Percentiles rank a stretch among this genome's conserved stretches.
Evolutionary conservation across 345 rosid species (phyloP).

Genomic region (Pistacia atlantica): DNA sequence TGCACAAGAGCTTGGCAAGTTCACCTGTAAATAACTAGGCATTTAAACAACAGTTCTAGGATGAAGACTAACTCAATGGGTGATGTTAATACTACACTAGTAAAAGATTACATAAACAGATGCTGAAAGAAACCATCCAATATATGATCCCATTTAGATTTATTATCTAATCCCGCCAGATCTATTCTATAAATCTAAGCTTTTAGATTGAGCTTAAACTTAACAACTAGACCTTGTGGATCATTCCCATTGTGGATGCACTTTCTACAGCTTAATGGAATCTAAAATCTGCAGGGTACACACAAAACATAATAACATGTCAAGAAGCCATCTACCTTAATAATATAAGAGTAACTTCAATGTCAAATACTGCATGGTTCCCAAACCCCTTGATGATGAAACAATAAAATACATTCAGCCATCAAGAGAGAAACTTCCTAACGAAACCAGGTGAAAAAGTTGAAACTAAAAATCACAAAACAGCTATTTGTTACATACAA

Average conservation of each 20-base stretch:
- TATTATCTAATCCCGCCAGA: not conserved
- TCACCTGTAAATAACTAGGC: not conserved
- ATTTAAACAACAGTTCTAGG: not conserved
- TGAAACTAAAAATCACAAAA: not conserved
- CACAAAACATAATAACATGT: not conserved
- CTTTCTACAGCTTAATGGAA: not conserved
- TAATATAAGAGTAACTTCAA: no score
- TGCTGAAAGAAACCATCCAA: not conserved
- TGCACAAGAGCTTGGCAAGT: constrained; percentile 3
- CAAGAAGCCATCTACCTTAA: not conserved
- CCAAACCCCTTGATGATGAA: not conserved
- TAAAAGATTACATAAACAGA: not conserved
- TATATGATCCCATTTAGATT: not conserved
- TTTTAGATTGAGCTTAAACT: not conserved
- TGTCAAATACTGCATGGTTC: not conserved
- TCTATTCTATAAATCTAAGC: not conserved
- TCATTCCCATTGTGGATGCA: not conserved
- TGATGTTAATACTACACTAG: not conserved
- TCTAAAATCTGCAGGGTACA: not conserved
- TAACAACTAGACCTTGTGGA: not conserved
- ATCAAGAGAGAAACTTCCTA: not conserved
- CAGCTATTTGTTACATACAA: not conserved
- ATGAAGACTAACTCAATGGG: not conserved
- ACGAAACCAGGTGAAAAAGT: not conserved
- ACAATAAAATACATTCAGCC: not conserved